These are phyloP conservation scores for Lathyrus tuberosus DNA, from an alignment of 306 rosid species.

Conservation along the genomic window DNA sequence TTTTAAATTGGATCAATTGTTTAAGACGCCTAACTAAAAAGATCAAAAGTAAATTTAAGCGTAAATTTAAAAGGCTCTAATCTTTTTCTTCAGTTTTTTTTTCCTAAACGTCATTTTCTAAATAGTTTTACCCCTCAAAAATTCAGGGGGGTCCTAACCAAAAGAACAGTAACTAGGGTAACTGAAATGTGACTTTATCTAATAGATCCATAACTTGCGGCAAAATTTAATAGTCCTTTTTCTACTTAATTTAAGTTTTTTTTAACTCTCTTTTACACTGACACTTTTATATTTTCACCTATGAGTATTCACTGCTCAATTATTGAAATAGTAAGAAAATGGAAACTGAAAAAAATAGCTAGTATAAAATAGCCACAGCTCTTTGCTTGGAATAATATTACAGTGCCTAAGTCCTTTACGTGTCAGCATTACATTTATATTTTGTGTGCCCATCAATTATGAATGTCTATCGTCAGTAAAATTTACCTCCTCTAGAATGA, in stretches of 20 bases:
- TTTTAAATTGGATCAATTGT: too few relatives aligned
- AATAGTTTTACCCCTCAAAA: conserved; percentile 8
- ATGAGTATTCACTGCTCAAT: conserved; percentile 30
- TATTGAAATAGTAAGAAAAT: conserved; percentile 38
- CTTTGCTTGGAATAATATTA: conserved; percentile 15
- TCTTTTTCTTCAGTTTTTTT: too few relatives aligned
- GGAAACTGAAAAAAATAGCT: conserved; percentile 20
- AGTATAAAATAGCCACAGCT: conserved; percentile 10
- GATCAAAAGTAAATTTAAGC: too few relatives aligned
- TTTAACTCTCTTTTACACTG: conserved; percentile 2
- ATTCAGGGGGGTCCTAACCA: not conserved
- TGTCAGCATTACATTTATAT: conserved; percentile 31
- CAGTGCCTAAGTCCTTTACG: conserved; percentile 1
- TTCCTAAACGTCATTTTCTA: conserved; percentile 8
- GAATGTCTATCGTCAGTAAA: conserved; percentile 22
- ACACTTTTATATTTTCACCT: conserved; percentile 25
- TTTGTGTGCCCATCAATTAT: conserved; percentile 37
- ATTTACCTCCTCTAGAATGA: not conserved
- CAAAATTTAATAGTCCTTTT: conserved; percentile 39
- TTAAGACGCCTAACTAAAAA: too few relatives aligned
- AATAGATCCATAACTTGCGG: conserved; percentile 37
- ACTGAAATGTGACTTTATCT: conserved; percentile 25
- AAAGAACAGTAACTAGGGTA: conserved; percentile 23
- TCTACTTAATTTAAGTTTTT: conserved; percentile 24
- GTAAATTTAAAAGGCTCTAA: too few relatives aligned